phyloP scores from a whole-genome alignment of 2,329 filamentous ascomycete genomes.

The Arthrinium puccinioides region DNA sequence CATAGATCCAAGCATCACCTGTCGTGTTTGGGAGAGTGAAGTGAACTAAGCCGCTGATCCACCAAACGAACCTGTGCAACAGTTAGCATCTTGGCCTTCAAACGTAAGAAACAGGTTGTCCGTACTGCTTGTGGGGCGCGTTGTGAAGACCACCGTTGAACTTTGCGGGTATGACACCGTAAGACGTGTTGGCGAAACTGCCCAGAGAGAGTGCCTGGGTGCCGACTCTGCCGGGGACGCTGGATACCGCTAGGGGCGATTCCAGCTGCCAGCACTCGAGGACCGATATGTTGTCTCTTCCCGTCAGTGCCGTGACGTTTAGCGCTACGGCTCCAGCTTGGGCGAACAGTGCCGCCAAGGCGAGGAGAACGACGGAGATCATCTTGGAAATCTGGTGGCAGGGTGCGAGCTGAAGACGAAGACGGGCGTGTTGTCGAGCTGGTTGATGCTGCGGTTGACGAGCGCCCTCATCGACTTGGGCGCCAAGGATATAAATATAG shows the following conservation, averaged over 20 bases:
- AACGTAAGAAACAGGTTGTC: background rate
- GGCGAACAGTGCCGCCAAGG: too few species aligned
- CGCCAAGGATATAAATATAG: too few species aligned
- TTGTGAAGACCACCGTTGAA: constrained; percentile 33
- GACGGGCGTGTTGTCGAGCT: too few species aligned
- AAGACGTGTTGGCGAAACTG: constrained; percentile 23
- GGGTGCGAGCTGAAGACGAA: too few species aligned
- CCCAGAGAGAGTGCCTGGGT: constrained; percentile 22
- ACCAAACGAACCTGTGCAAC: constrained; percentile 22
- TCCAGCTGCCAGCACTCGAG: constrained; percentile 37
- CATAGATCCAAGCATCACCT: constrained; percentile 25
- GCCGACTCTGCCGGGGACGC: constrained; percentile 23
- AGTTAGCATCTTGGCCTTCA: background rate
- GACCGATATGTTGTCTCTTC: constrained; percentile 34
- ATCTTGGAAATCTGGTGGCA: too few species aligned
- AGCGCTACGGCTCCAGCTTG: too few species aligned
- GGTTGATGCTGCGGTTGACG: too few species aligned
- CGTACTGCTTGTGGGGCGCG: constrained; percentile 31
- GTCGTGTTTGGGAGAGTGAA: constrained; percentile 29
- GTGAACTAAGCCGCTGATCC: constrained; percentile 31
- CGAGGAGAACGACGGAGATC: too few species aligned
- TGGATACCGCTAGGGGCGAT: constrained; percentile 25
- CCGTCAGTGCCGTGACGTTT: constrained; percentile 9
- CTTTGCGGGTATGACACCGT: constrained; percentile 25
- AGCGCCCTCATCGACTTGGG: too few species aligned